phyloP scores from a whole-genome alignment of 2,329 filamentous ascomycete species.

The Apiospora kogelbergensis region DNA sequence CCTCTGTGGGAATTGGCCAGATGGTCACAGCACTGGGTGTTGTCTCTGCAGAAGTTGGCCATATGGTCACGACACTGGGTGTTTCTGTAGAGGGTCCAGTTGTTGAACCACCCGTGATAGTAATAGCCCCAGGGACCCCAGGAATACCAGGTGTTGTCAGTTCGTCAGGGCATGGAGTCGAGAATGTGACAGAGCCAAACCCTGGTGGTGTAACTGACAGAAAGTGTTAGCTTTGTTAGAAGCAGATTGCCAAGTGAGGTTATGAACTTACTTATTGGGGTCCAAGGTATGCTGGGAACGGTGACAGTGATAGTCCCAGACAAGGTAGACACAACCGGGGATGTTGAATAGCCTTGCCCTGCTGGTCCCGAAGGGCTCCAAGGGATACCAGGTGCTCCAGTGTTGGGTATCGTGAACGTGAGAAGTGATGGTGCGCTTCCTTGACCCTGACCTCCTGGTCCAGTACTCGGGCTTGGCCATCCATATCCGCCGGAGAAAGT shows the following conservation, averaged over 20 bases:
- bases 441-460: constrained; percentile 6
- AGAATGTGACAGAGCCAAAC: not conserved
- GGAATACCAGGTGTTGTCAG: not conserved
- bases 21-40: not conserved
- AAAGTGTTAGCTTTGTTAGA: constrained; percentile 11
- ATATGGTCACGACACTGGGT: not conserved
- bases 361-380: too few species aligned
- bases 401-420: constrained; percentile 18
- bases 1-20: not conserved
- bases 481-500: constrained; percentile 17
- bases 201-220: constrained; percentile 12
- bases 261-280: constrained; percentile 16
- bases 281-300: constrained; percentile 14
- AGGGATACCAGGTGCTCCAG: constrained; percentile 13
- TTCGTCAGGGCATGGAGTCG: constrained; percentile 2
- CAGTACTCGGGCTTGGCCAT: not conserved
- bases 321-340: constrained; percentile 15
- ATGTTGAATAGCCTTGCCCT: too few species aligned
- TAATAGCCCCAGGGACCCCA: not conserved
- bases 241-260: not conserved
- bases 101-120: not conserved
- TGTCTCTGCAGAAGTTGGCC: not conserved
- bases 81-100: not conserved
- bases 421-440: constrained; percentile 12
- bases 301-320: constrained; percentile 17